phyloP scores from a whole-genome alignment of 495 filamentous ascomycete genomes.

The Achaetomiella virescens region DNA sequence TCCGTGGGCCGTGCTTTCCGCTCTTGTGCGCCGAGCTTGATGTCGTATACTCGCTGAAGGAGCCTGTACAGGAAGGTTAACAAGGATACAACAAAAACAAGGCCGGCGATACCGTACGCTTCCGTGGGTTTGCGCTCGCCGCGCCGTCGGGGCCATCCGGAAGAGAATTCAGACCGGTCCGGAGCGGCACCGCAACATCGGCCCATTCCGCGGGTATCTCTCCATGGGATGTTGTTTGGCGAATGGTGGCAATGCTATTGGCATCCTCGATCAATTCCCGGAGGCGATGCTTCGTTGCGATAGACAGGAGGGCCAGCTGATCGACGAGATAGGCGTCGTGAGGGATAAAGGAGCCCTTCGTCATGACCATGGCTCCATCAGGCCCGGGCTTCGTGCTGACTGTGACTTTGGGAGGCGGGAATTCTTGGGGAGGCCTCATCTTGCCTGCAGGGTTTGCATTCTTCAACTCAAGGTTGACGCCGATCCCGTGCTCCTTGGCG shows the following conservation, averaged over 20 bases:
- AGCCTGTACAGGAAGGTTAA: conserved; percentile 19
- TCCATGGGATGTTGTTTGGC: conserved; percentile 67
- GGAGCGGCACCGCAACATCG: conserved; percentile 51
- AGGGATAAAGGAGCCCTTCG: conserved; percentile 59
- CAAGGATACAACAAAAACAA: conserved; percentile 2
- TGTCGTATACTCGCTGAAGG: conserved; percentile 15
- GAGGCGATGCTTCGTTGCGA: conserved; percentile 67
- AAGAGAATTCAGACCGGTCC: conserved; percentile 30
- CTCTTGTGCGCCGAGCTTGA: conserved; percentile 12
- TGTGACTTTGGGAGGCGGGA: conserved; percentile 32
- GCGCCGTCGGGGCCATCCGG: conserved; percentile 34
- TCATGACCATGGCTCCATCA: conserved; percentile 50
- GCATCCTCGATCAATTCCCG: conserved; percentile 66
- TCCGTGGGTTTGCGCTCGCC: conserved; percentile 48
- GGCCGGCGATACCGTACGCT: conserved; percentile 44
- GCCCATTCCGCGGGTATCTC: conserved; percentile 62
- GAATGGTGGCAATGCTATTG: conserved; percentile 53
- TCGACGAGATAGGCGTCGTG: conserved; percentile 63
- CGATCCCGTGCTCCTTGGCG: conserved; percentile 51
- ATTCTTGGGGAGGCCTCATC: conserved; percentile 47
- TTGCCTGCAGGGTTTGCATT: conserved; percentile 39
- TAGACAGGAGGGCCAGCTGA: conserved; percentile 66
- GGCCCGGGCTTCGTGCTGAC: conserved; percentile 37
- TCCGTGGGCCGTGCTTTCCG: conserved; percentile 26
- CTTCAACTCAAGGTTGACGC: conserved; percentile 47